These are phyloP conservation scores for Eimeria tenella DNA, from an alignment of 169 alveolate species.

Conservation along the genomic window DNA sequence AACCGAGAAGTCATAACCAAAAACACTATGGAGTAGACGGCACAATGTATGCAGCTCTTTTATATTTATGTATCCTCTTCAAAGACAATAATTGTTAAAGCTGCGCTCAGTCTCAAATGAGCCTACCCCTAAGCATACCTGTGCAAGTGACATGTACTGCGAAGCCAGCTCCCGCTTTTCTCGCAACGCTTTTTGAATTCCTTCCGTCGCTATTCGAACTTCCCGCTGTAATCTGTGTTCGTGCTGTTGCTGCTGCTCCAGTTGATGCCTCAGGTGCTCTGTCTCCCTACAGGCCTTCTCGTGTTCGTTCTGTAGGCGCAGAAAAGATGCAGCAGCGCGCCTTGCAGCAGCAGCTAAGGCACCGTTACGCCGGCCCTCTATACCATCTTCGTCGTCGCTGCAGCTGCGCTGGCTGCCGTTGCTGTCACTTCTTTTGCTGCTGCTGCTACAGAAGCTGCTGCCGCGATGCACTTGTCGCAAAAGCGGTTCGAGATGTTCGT, in stretches of 20 bases:
- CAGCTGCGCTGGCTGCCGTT: constrained; percentile 59
- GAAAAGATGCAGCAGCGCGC: constrained; percentile 60
- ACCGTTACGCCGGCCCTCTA: not conserved
- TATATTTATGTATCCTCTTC: not conserved
- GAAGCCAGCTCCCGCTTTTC: constrained; percentile 59
- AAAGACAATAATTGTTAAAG: not conserved
- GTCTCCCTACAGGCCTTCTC: constrained; percentile 45
- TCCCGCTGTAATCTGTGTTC: constrained; percentile 56
- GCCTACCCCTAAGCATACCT: not conserved
- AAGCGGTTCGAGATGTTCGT: constrained; percentile 62
- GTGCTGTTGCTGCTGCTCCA: constrained; percentile 64
- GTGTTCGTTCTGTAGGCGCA: constrained; percentile 27
- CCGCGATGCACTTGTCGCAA: constrained; percentile 7
- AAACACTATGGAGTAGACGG: too few relatives aligned
- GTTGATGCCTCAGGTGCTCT: constrained; percentile 59
- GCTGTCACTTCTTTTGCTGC: constrained; percentile 56
- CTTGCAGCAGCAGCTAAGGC: constrained; percentile 59
- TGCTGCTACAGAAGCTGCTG: constrained; percentile 51
- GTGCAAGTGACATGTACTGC: constrained; percentile 60
- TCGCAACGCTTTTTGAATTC: constrained; percentile 18
- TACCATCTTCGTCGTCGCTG: constrained; percentile 52
- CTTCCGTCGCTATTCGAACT: constrained; percentile 28
- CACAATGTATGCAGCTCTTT: too few relatives aligned
- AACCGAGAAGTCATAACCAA: not conserved
- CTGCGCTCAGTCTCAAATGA: not conserved